Conservation (phyloP, 164 flowering plant genomes). For the Vitis rupestris region DNA sequence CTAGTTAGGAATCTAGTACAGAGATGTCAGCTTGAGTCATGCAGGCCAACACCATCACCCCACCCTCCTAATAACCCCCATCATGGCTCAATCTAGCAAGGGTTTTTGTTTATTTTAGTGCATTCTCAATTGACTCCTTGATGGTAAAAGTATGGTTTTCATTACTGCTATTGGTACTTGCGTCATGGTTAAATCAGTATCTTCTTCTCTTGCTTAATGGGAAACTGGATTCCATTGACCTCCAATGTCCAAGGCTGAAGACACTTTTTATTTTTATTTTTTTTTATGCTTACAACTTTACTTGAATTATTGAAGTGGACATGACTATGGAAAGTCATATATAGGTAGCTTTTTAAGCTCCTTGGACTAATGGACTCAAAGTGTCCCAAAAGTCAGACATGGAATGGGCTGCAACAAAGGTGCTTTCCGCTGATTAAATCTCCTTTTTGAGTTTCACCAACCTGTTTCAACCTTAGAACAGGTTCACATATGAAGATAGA, state of each 20-base stretch:
- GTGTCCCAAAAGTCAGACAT: conserved; percentile 2
- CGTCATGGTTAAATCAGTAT: not conserved
- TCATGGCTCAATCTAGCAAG: too few relatives aligned
- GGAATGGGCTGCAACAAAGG: not conserved
- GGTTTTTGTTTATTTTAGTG: not conserved
- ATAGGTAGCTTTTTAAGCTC: not conserved
- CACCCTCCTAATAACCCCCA: too few relatives aligned
- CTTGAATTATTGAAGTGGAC: not conserved
- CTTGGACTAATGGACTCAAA: not conserved
- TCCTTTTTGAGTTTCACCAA: not conserved
- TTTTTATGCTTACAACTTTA: not conserved
- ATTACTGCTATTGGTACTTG: conserved; percentile 1
- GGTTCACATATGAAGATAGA: too few relatives aligned
- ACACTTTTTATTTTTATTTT: not conserved
- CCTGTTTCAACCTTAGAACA: too few relatives aligned
- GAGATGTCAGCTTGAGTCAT: conserved; percentile 18
- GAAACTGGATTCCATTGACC: not conserved
- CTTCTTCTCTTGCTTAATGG: not conserved
- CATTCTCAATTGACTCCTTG: too few relatives aligned
- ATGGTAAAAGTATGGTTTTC: too few relatives aligned
- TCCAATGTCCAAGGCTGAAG: not conserved
- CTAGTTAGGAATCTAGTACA: not conserved
- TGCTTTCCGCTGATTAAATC: not conserved
- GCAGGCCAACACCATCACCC: not conserved
- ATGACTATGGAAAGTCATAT: not conserved